phyloP scores from a whole-genome alignment of 352 stramenopile genomes.

The Pythium periplocum region DNA sequence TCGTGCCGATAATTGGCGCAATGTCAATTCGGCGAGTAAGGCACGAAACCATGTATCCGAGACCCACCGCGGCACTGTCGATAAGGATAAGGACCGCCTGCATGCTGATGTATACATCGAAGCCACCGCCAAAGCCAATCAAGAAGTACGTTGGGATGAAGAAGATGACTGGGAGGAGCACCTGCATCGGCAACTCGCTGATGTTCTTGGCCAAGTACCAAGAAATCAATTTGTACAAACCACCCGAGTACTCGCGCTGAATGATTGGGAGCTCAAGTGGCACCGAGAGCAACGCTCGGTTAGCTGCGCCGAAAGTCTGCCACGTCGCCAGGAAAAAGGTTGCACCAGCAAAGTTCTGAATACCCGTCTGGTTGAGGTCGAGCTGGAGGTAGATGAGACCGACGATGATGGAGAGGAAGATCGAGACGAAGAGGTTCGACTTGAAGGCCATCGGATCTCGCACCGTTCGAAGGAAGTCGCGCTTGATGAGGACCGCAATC shows the following conservation, averaged over 20 bases:
- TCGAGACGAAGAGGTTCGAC: constrained; percentile 13
- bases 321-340: constrained; percentile 43
- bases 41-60: constrained; percentile 41
- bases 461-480: constrained; percentile 20
- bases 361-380: constrained; percentile 24
- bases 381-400: constrained; percentile 49
- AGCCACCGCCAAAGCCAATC: constrained; percentile 27
- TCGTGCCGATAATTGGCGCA: constrained; percentile 32
- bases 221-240: constrained; percentile 28
- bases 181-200: constrained; percentile 40
- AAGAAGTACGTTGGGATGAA: constrained; percentile 40
- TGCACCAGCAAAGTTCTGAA: constrained; percentile 37
- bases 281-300: constrained; percentile 16
- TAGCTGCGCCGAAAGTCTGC: constrained; percentile 26
- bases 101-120: constrained; percentile 28
- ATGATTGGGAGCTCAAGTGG: constrained; percentile 25
- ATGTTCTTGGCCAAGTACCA: constrained; percentile 52
- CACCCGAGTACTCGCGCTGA: constrained; percentile 34
- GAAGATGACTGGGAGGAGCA: constrained; percentile 33
- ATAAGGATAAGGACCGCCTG: constrained; percentile 31
- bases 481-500: constrained; percentile 15
- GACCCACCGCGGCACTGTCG: constrained; percentile 20
- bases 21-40: constrained; percentile 24
- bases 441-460: constrained; percentile 28
- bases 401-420: constrained; percentile 37